Base-by-base conservation (phyloP, 371 early-diverging fungal species). In the Mucor piriformis region DNA sequence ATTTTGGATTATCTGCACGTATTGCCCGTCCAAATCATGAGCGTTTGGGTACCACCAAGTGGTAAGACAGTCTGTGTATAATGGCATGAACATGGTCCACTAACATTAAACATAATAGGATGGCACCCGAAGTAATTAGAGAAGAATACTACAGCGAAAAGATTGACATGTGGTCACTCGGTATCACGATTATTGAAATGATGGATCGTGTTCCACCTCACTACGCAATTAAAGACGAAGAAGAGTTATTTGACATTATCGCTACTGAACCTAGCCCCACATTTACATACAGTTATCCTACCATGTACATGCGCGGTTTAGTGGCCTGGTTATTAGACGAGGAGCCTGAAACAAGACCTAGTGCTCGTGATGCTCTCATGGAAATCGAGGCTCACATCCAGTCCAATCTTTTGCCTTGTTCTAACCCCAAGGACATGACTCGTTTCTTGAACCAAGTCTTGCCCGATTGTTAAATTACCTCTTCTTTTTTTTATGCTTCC, bases 11-110 rank as follows among this genome's bases (percentile, higher is more conserved):
- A 43, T 71, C 81, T 20, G 77, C 81, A 43, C 67, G 74, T 20
- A 71, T 64, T 25, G 51, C 51, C 43, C 70, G 73, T 24, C 66
- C 64, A 24, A 77, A 80, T 50, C 65, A 62, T 51, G 75, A 76
- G 37, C 69, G 81, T 46, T 64, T 80, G 15, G 81, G 81, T 24
- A 80, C 81, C 12, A 69, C 68, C 29, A 80, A 80, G 77, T 99
- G 79, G 75, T 65, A 62, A 33, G 43, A n/a, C n/a, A n/a, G n/a
- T 43, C 20, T n/a, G n/a, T n/a, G n/a, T n/a, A n/a, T n/a, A n/a
- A n/a, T n/a, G n/a, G n/a, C n/a, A n/a, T n/a, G n/a, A n/a, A n/a
- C n/a, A n/a, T n/a, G n/a, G n/a, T n/a, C n/a, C n/a, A n/a, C n/a
- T n/a, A 15, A 13, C 49, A 27, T 5, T 52, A n/a, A 13, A 29